Conservation (phyloP, 805 yeast species). For the Kodamaea neixiangensis region DNA sequence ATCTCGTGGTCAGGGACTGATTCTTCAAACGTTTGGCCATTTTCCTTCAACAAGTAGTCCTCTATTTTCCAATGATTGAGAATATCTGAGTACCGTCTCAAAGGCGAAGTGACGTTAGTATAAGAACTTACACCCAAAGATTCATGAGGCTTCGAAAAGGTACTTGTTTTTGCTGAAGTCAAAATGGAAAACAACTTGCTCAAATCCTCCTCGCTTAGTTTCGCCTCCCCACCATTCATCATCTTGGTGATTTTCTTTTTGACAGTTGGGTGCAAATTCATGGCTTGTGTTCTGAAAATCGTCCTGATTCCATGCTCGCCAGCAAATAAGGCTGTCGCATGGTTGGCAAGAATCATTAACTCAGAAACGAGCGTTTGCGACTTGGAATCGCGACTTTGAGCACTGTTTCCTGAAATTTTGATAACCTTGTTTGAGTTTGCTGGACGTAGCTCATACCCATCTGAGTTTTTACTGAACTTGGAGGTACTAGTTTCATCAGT, state of each 20-base stretch:
- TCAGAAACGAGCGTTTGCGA: conserved; percentile 76
- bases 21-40: neutral
- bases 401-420: conserved; percentile 14
- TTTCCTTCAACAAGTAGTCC: conserved; percentile 9
- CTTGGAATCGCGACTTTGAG: conserved; percentile 31
- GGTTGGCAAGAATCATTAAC: conserved; percentile 78
- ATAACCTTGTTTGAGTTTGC: conserved; percentile 15
- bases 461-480: neutral
- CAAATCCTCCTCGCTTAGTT: conserved; percentile 39
- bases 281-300: conserved; percentile 45
- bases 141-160: conserved; percentile 51
- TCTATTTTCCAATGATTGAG: conserved; percentile 70
- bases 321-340: conserved; percentile 55
- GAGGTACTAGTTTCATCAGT: neutral
- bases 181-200: conserved; percentile 47
- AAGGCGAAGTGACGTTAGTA: conserved; percentile 66
- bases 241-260: conserved; percentile 25
- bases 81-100: conserved; percentile 28
- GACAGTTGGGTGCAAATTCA: conserved; percentile 26
- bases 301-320: conserved; percentile 48
- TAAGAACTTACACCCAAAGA: conserved; percentile 65
- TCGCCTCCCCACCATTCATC: conserved; percentile 16
- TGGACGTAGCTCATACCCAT: conserved; percentile 20
- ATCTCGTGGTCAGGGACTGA: conserved; percentile 12
- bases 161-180: conserved; percentile 53